These are phyloP conservation scores for Marsdenia floribunda DNA, from an alignment of 257 asterid species.

Conservation along the genomic window DNA sequence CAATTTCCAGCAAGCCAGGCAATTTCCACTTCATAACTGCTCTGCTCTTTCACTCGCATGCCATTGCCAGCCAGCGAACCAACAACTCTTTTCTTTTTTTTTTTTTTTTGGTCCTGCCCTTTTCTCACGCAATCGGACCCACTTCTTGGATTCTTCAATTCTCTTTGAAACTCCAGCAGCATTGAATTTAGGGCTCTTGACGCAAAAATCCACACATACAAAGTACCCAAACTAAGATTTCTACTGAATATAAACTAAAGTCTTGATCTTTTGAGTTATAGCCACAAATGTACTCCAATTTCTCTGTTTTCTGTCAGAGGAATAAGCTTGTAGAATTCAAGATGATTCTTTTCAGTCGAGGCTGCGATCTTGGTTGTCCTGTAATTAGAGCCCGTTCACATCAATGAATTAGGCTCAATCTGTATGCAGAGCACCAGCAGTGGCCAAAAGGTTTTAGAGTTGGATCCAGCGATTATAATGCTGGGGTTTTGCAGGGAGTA, in stretches of 20 bases:
- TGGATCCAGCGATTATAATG: conserved; percentile 69
- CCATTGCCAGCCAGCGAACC: conserved; percentile 20
- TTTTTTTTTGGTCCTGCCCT: too few species aligned
- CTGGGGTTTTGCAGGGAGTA: conserved; percentile 53
- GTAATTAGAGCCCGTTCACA: conserved; percentile 18
- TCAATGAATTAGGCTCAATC: conserved; percentile 15
- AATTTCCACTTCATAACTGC: conserved; percentile 33
- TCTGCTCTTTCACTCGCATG: conserved; percentile 20
- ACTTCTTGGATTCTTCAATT: conserved; percentile 26
- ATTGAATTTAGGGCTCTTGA: conserved; percentile 29
- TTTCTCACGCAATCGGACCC: conserved; percentile 15
- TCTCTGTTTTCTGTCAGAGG: conserved; percentile 18
- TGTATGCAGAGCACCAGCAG: conserved; percentile 23
- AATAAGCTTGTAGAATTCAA: conserved; percentile 9
- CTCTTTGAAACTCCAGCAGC: conserved; percentile 27
- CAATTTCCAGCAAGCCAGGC: too few species aligned
- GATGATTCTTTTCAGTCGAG: conserved; percentile 23
- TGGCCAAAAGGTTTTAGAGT: conserved; percentile 28
- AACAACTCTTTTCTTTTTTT: neutral
- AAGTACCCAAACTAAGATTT: conserved; percentile 26
- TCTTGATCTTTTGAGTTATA: conserved; percentile 13
- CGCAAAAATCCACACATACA: conserved; percentile 25
- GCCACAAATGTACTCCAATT: conserved; percentile 32
- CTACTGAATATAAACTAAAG: conserved; percentile 1
- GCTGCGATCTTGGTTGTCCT: conserved; percentile 17